These are phyloP conservation scores for Microcyclospora pomicola DNA, from an alignment of 2,329 filamentous ascomycete genomes.

Conservation along the genomic window DNA sequence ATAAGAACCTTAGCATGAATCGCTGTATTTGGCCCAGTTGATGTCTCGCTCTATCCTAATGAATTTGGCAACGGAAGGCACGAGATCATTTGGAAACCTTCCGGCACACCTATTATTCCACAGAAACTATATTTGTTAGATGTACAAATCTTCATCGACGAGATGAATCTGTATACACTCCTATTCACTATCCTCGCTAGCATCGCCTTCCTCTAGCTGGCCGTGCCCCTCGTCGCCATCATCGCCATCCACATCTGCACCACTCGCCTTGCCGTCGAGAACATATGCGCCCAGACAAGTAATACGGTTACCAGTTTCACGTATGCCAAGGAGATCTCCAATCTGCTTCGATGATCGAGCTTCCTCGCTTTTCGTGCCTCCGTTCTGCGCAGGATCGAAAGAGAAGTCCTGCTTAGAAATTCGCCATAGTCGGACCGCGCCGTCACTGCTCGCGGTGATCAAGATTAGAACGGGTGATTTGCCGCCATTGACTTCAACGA, in stretches of 20 bases:
- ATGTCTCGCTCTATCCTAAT: too few species aligned
- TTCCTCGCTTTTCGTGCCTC: background rate
- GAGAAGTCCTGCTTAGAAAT: constrained; percentile 4
- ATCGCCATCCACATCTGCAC: constrained; percentile 8
- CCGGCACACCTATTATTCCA: background rate
- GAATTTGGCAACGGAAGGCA: too few species aligned
- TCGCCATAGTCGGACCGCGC: constrained; percentile 66
- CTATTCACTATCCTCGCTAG: background rate
- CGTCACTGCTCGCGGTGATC: constrained; percentile 65
- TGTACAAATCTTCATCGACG: too few species aligned
- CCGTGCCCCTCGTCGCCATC: constrained; percentile 1
- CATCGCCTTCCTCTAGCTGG: constrained; percentile 1
- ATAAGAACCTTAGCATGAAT: too few species aligned
- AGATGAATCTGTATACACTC: too few species aligned
- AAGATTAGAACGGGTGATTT: constrained; percentile 43
- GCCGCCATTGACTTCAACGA: constrained; percentile 35
- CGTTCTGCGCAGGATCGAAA: background rate
- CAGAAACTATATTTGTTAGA: too few species aligned
- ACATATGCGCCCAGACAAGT: constrained; percentile 78
- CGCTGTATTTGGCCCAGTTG: too few species aligned
- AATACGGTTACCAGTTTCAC: constrained; percentile 76
- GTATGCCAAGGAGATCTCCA: constrained; percentile 58
- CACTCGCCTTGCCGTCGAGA: constrained; percentile 40
- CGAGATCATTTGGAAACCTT: background rate
- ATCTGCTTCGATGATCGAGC: constrained; percentile 28